phyloP scores from a whole-genome alignment of 2,329 filamentous ascomycete genomes.

The Zymoseptoria brevis region DNA sequence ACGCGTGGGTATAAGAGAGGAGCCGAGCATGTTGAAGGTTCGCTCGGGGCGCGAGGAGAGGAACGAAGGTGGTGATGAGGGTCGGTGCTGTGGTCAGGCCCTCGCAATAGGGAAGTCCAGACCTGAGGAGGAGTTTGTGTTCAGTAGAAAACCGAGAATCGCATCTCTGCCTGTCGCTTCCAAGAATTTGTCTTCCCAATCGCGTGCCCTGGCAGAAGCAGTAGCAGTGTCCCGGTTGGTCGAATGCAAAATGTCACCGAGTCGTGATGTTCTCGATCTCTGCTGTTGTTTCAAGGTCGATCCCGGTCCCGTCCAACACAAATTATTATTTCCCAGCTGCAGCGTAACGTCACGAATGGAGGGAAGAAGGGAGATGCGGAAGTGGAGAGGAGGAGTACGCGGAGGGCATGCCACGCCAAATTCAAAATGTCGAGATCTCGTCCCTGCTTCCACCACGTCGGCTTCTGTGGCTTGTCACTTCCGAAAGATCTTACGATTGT shows the following conservation, averaged over 20 bases:
- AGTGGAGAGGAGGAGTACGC: background rate
- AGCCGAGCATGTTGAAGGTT: conserved; percentile 40
- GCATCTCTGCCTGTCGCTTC: background rate
- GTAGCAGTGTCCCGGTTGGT: background rate
- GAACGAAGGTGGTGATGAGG: background rate
- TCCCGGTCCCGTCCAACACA: background rate
- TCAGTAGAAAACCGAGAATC: background rate
- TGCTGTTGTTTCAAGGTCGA: background rate
- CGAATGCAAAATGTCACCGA: background rate
- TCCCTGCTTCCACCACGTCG: background rate
- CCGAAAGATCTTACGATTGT: background rate
- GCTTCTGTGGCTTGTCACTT: background rate
- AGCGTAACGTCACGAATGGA: background rate
- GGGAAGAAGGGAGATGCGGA: background rate
- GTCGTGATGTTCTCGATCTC: background rate
- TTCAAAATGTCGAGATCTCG: background rate
- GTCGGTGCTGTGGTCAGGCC: background rate
- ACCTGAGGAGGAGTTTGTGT: background rate
- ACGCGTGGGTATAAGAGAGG: conserved; percentile 45
- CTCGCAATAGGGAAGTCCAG: background rate
- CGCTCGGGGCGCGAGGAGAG: background rate
- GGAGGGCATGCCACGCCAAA: background rate
- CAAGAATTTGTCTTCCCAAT: background rate
- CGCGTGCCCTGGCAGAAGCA: background rate
- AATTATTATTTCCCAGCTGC: background rate